Base-by-base conservation (phyloP, 2,329 filamentous ascomycete species). In the Fusarium scirpi region DNA sequence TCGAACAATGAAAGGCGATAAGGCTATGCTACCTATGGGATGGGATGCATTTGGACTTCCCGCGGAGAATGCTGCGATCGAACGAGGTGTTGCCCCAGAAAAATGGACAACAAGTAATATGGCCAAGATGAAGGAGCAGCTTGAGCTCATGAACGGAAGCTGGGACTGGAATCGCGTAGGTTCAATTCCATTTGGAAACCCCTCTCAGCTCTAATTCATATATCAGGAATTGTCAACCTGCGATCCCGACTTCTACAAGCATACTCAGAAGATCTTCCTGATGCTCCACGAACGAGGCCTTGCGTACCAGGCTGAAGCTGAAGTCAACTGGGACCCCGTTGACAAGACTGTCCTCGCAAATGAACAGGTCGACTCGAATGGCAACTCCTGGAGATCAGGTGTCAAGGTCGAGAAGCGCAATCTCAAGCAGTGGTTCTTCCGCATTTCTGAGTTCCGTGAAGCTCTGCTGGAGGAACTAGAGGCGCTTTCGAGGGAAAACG, bases 41-140 rank as follows among this genome's bases (percentile, higher is more conserved):
- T 97, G 94, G 94, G 94, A 97, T 83, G 92, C 93, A 8, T 97
- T 97, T 81, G 94, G 94, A 3, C 83, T 97, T 59, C 94, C 94
- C 13, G 94, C 94, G 45, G 94, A 97, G 80, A 97, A 97, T 81
- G 94, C 94, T 20, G 94, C 94, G 11, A 92, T 97, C 61, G 93
- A 97, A 80, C 85, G 91, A 67, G 92, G 93, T 15, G 86, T 95
- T 65, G 88, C 92, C 75, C 94, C 94, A 3, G 91, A 87, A 10
- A 84, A 84, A 10, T 97, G 94, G 94, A 97, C 94, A 1, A 86
- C 85, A 76, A 84, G 85, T 72, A 97, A 97, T 76, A 97, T 97
- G 73, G 84, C 84, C 41, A 90, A 88, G 74, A 97, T 97, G 94
- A 97, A 94, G 84, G 84, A 88, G 69, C 94, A 97, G 81, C 82